Evolutionary conservation across 129 eudicot genomes (phyloP).

Genomic region (Centella asiatica): DNA sequence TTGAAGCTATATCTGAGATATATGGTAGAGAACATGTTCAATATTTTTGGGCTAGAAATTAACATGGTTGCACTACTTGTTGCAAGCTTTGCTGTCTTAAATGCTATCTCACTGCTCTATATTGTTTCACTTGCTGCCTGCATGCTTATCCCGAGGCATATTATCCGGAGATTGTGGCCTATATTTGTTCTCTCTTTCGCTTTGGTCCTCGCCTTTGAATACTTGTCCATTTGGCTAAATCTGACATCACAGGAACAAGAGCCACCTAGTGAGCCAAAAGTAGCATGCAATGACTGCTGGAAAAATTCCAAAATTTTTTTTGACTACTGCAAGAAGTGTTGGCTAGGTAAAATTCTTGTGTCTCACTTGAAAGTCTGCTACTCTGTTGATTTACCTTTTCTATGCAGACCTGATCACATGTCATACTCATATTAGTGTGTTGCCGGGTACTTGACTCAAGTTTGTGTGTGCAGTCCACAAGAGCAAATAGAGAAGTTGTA

Average conservation of each 20-base stretch:
- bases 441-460: too few species aligned
- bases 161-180: slow-evolving; percentile 46
- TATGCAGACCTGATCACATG: too few species aligned
- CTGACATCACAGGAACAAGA: slow-evolving; percentile 15
- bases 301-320: slow-evolving; percentile 22
- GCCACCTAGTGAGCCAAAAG: slow-evolving; percentile 19
- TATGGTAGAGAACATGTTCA: slow-evolving; percentile 47
- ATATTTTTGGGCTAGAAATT: slow-evolving; percentile 49
- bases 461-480: too few species aligned
- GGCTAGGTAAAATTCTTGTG: slow-evolving; percentile 27
- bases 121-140: slow-evolving; percentile 47
- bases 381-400: too few species aligned
- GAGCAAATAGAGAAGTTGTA: not conserved
- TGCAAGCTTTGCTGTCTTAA: slow-evolving; percentile 41
- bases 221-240: slow-evolving; percentile 42
- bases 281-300: slow-evolving; percentile 48
- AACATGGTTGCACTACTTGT: slow-evolving; percentile 42
- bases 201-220: slow-evolving; percentile 35
- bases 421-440: too few species aligned
- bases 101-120: slow-evolving; percentile 31
- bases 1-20: slow-evolving; percentile 37
- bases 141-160: slow-evolving; percentile 37
- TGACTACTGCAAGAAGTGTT: slow-evolving; percentile 35
- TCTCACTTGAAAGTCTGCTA: not conserved
- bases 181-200: slow-evolving; percentile 37